A percentile compares a stretch with the other conserved stretches of the same genome.
phyloP scores from a whole-genome alignment of 2,329 filamentous ascomycete species.

The Rutstroemia sp. region DNA sequence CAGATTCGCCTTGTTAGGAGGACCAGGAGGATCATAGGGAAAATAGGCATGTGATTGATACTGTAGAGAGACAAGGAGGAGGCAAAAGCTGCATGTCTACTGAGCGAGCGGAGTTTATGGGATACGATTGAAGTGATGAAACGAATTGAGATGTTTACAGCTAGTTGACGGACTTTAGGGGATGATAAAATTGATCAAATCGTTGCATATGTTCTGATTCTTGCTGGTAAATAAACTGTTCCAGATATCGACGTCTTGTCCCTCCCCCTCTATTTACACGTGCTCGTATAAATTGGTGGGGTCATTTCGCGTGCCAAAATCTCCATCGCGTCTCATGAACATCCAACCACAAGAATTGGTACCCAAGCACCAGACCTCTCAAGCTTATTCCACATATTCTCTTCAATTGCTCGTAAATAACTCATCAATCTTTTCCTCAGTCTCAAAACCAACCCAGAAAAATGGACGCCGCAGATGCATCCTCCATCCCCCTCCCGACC shows the following conservation, averaged over 20 bases:
- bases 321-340: neutral
- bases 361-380: neutral
- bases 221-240: too few relatives aligned
- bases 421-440: neutral
- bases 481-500: neutral
- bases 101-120: constrained; percentile 4
- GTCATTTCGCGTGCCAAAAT: neutral
- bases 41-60: neutral
- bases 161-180: neutral
- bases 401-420: neutral
- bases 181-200: constrained; percentile 8
- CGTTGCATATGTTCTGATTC: neutral
- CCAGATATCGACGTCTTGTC: too few relatives aligned
- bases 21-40: constrained; percentile 68
- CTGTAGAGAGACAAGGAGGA: neutral
- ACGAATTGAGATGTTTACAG: neutral
- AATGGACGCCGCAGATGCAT: constrained; percentile 7
- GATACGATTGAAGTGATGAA: neutral
- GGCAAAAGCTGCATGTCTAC: constrained; percentile 5
- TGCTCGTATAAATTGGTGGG: too few relatives aligned
- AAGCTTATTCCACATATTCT: neutral
- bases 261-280: too few relatives aligned
- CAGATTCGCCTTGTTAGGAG: constrained; percentile 88
- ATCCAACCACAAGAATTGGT: neutral
- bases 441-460: neutral